Evolutionary conservation across 2,329 filamentous ascomycete genomes (phyloP).

Genomic region (Fusarium dlaminii): DNA sequence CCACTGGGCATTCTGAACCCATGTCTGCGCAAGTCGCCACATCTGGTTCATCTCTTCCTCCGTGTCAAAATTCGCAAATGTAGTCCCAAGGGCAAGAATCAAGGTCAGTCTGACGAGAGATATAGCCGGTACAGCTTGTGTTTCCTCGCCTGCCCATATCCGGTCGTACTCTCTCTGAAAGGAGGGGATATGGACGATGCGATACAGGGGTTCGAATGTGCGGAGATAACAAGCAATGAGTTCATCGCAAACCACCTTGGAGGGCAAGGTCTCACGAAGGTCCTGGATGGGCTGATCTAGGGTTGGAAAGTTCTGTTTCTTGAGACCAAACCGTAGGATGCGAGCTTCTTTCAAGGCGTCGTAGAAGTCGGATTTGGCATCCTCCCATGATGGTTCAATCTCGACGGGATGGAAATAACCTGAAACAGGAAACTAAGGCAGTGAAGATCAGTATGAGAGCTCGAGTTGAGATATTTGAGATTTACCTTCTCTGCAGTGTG

Average conservation of each 20-base stretch:
- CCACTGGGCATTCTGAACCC: conserved; percentile 43
- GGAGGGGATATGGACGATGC: conserved; percentile 37
- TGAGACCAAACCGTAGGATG: conserved; percentile 29
- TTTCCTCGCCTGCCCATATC: conserved; percentile 25
- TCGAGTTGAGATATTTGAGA: not conserved
- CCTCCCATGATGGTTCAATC: conserved; percentile 37
- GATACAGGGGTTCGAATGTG: conserved; percentile 41
- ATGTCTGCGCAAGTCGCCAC: conserved; percentile 33
- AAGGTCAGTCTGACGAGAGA: conserved; percentile 37
- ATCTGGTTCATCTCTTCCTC: conserved; percentile 27
- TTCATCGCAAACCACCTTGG: conserved; percentile 28
- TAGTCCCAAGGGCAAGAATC: conserved; percentile 38
- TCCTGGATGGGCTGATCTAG: conserved; percentile 35
- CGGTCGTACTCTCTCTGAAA: conserved; percentile 37
- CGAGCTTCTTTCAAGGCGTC: conserved; percentile 36
- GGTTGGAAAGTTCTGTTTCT: conserved; percentile 17
- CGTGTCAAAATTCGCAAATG: conserved; percentile 22
- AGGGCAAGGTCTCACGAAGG: conserved; percentile 29
- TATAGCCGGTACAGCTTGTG: conserved; percentile 7
- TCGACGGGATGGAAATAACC: conserved; percentile 39
- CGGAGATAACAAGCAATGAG: conserved; percentile 39
- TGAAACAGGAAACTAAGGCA: conserved; percentile 35
- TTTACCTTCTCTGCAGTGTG: conserved; percentile 40
- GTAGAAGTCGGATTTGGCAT: conserved; percentile 38
- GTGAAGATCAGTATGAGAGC: not conserved